These are phyloP conservation scores for Medicago truncatula DNA, from an alignment of 306 rosid species.

Conservation along the genomic window MtrunA17r5.0-ANR NC_053045.1:47456501-47457000, in stretches of 20 bases:
- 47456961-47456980: fast-evolving
- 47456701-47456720: background rate
- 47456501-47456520: fast-evolving
- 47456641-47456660: background rate
- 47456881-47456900: conserved; percentile 36
- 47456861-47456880: conserved; percentile 51
- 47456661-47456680: conserved; percentile 13
- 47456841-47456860: background rate
- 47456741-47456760: fast-evolving
- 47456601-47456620: conserved; percentile 31
- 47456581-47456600: conserved; percentile 54
- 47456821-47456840: conserved; percentile 34
- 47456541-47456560: background rate
- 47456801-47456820: conserved; percentile 49
- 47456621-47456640: conserved; percentile 47
- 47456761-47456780: background rate
- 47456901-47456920: background rate
- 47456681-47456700: conserved; percentile 38
- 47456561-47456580: background rate
- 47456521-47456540: conserved; percentile 1
- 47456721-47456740: background rate
- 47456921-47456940: fast-evolving
- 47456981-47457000: conserved; percentile 41
- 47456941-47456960: background rate
- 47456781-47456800: background rate